Base-by-base conservation (phyloP, 768 basidiomycete genomes). In the Clavulina sp. region DNA sequence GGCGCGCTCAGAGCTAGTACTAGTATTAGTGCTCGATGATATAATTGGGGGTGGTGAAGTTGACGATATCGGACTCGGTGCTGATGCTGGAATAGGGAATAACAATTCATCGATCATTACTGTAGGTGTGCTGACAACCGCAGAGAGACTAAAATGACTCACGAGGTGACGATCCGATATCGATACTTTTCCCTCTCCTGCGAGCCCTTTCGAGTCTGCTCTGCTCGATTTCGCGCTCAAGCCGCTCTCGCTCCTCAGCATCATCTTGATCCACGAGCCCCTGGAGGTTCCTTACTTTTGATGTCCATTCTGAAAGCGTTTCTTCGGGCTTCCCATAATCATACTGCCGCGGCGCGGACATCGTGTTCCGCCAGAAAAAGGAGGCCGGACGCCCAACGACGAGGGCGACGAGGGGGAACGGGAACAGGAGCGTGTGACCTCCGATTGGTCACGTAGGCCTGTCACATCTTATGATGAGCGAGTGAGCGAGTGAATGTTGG, bases 1-100 rank as follows among this genome's bases (percentile, higher is more conserved):
- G 13, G 36, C 13, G 13, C 24, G 43, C 38, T 73, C 68, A 2
- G 70, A 33, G 19, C 36, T 9, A 21, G 31, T 7, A 23, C 34
- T 36, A 26, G 26, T 7, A 38, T 38, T 38, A 19, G 34, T 7
- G 19, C 34, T 38, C 19, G 7, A 7, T 19, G 34, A 38, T 19
- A 38, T 38, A n/a, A n/a, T n/a, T n/a, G n/a, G n/a, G n/a, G 34
- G 34, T 38, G 9, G 34, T 38, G 34, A 7, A 19, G 34, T 38
- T 7, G 34, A 19, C 7, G 34, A 38, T 38, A 19, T 38, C 34
- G 19, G 34, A 7, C 34, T 38, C 34, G 34, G 19, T 38, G 34
- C n/a, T n/a, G n/a, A n/a, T n/a, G n/a, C n/a, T n/a, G n/a, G n/a
- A n/a, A n/a, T n/a, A n/a, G n/a, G n/a, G n/a, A n/a, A n/a, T n/a